Percentiles rank a stretch among this genome's conserved stretches.
Conservation (phyloP, 2,329 filamentous ascomycete genomes). For the Falciphora oryzae region DNA sequence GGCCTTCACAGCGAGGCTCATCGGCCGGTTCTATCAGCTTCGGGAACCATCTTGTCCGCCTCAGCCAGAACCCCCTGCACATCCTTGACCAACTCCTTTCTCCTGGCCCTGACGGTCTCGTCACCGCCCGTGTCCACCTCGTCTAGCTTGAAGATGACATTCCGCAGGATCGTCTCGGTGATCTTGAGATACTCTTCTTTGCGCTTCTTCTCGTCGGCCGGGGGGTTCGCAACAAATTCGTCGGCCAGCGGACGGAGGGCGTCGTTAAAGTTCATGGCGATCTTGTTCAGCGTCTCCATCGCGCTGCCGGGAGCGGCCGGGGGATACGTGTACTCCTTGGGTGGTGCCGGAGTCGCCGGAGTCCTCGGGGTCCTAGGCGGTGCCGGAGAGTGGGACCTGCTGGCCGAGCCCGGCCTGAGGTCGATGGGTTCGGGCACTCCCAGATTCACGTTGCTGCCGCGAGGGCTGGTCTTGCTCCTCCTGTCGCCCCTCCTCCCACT, state of each 20-base stretch:
- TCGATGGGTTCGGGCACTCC: constrained; percentile 28
- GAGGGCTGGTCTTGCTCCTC: constrained; percentile 27
- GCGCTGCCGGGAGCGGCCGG: constrained; percentile 34
- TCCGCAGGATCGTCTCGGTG: constrained; percentile 69
- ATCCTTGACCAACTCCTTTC: constrained; percentile 68
- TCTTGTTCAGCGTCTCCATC: constrained; percentile 60
- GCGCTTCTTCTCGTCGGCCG: constrained; percentile 59
- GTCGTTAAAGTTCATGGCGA: constrained; percentile 57
- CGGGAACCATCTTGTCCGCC: constrained; percentile 43
- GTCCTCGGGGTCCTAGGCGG: constrained; percentile 12
- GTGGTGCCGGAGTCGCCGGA: constrained; percentile 23
- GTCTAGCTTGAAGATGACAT: constrained; percentile 72
- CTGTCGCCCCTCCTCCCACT: constrained; percentile 37
- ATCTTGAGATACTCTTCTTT: constrained; percentile 70
- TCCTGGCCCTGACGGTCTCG: constrained; percentile 53
- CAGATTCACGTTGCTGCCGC: constrained; percentile 24
- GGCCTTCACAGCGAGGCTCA: neutral
- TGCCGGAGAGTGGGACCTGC: constrained; percentile 34
- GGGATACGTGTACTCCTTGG: constrained; percentile 18
- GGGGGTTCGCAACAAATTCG: constrained; percentile 56
- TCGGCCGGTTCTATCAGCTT: neutral
- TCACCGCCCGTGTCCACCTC: constrained; percentile 69
- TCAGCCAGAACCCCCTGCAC: constrained; percentile 61
- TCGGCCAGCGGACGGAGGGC: constrained; percentile 61
- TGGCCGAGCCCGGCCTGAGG: constrained; percentile 26